These are phyloP conservation scores for Psilocybe mexicana DNA, from an alignment of 1,284 basidiomycete species.

Conservation along the genomic window DNA sequence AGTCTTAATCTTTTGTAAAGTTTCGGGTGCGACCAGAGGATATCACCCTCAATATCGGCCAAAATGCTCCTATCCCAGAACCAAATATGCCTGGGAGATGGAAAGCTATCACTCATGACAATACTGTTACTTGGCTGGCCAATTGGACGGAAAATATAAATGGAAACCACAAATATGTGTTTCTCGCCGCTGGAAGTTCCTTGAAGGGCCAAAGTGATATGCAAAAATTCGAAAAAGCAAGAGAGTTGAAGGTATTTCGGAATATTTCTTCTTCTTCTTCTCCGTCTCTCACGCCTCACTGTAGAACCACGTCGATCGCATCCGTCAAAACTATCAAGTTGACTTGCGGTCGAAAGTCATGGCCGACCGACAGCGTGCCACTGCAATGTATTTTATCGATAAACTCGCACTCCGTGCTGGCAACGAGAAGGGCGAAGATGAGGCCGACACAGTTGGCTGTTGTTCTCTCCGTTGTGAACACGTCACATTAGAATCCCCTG, in stretches of 20 bases:
- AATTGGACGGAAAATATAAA: constrained; percentile 98
- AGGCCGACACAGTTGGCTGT: constrained; percentile 96
- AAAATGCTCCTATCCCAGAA: constrained; percentile 69
- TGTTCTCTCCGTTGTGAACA: constrained; percentile 95
- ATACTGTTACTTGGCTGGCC: constrained; percentile 96
- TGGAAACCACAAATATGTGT: constrained; percentile 92
- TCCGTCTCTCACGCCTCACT: constrained; percentile 5
- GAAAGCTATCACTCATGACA: constrained; percentile 86
- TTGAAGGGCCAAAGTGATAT: constrained; percentile 97
- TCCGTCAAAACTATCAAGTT: constrained; percentile 83
- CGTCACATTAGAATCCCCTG: constrained; percentile 85
- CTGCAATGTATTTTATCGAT: constrained; percentile 98
- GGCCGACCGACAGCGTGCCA: constrained; percentile 91
- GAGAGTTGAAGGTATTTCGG: constrained; percentile 81
- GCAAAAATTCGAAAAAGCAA: constrained; percentile 94
- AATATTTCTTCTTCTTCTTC: background rate
- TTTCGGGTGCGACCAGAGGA: constrained; percentile 88
- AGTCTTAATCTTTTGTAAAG: constrained; percentile 40
- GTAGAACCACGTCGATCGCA: constrained; percentile 87
- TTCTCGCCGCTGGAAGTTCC: constrained; percentile 90
- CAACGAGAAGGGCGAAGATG: constrained; percentile 98
- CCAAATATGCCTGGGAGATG: constrained; percentile 88
- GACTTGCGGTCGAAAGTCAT: constrained; percentile 89
- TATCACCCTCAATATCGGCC: constrained; percentile 91
- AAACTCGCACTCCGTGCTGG: constrained; percentile 92